Evolutionary conservation across 805 yeast genomes (phyloP).

Genomic region (Lachancea nothofagi): DNA sequence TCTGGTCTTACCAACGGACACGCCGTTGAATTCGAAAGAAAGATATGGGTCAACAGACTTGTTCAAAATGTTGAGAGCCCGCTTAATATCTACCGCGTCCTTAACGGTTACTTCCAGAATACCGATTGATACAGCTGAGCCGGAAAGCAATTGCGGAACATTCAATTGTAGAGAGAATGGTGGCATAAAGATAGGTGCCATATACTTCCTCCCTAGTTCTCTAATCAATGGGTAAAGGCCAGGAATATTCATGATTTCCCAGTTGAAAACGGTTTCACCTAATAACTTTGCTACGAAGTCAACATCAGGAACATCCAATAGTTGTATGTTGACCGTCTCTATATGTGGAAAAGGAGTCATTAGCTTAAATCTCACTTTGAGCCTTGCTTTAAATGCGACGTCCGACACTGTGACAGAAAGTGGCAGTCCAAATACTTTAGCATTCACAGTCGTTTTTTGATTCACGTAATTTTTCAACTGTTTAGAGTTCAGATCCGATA

Average conservation of each 20-base stretch:
- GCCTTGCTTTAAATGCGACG: conserved; percentile 66
- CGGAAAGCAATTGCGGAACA: conserved; percentile 83
- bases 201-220: conserved; percentile 78
- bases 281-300: conserved; percentile 71
- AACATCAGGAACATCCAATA: conserved; percentile 81
- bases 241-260: conserved; percentile 84
- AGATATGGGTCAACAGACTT: conserved; percentile 89
- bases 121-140: conserved; percentile 85
- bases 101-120: conserved; percentile 66
- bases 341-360: conserved; percentile 89
- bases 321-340: conserved; percentile 80
- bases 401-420: conserved; percentile 77
- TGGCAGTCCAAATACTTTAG: conserved; percentile 74
- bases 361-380: conserved; percentile 81
- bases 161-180: conserved; percentile 94
- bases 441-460: conserved; percentile 72
- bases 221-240: conserved; percentile 79
- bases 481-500: conserved; percentile 76
- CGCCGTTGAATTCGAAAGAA: conserved; percentile 55
- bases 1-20: conserved; percentile 61
- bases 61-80: conserved; percentile 58
- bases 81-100: conserved; percentile 61
- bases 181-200: conserved; percentile 80
- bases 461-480: conserved; percentile 81
- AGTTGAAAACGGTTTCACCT: conserved; percentile 78